These are phyloP conservation scores for Rhytidhysteron rufulum DNA, from an alignment of 2,329 filamentous ascomycete species.

Conservation along the genomic window DNA sequence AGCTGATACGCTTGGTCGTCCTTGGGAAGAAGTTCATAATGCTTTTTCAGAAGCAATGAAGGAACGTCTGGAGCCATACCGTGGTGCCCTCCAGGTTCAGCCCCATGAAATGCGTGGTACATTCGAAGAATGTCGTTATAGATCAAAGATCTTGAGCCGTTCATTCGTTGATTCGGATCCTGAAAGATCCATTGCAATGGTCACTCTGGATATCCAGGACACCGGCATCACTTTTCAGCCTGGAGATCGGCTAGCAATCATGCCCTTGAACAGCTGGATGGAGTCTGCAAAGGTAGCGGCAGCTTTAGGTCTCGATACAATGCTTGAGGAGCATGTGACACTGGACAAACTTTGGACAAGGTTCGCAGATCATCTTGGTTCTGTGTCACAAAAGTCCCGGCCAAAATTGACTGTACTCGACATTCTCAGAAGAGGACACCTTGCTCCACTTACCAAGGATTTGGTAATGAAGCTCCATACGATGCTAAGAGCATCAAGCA, in stretches of 20 bases:
- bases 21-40: no score
- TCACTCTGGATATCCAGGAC: conserved; percentile 51
- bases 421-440: no score
- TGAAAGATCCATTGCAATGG: conserved; percentile 45
- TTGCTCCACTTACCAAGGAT: no score
- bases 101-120: conserved; percentile 54
- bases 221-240: conserved; percentile 53
- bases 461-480: no score
- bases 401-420: no score
- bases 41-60: conserved; percentile 55
- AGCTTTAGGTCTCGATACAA: conserved; percentile 47
- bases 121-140: conserved; percentile 54
- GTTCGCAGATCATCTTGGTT: no score
- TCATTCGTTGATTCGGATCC: conserved; percentile 47
- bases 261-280: conserved; percentile 54
- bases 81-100: conserved; percentile 46
- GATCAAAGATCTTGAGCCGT: conserved; percentile 43
- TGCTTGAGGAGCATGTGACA: conserved; percentile 42
- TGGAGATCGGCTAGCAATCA: conserved; percentile 52
- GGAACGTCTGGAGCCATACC: conserved; percentile 49
- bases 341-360: conserved; percentile 44
- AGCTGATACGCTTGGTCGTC: no score
- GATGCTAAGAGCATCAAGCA: no score
- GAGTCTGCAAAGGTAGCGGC: conserved; percentile 54
- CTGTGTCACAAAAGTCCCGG: no score